These are phyloP conservation scores for Alternaria metachromatica DNA, from an alignment of 2,329 filamentous ascomycete species.

Conservation along the genomic window DNA sequence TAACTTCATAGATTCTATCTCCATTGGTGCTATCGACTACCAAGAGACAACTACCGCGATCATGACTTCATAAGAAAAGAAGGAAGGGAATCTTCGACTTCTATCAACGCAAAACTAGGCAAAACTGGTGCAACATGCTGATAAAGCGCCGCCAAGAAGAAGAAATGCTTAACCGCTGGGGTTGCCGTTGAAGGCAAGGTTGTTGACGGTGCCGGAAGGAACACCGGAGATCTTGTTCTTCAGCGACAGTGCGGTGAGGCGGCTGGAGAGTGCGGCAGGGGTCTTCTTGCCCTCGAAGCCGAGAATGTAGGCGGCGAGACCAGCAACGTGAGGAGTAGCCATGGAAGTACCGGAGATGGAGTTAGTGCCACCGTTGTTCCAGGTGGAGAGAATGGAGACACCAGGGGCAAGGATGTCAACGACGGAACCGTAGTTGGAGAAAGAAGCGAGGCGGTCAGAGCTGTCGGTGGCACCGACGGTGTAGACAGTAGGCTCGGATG, in stretches of 20 bases:
- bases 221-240: conserved; percentile 53
- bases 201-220: conserved; percentile 57
- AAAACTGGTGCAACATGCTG: not conserved
- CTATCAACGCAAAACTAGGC: not conserved
- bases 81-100: conserved; percentile 2
- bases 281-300: conserved; percentile 53
- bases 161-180: conserved; percentile 22
- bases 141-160: not conserved
- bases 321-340: conserved; percentile 73
- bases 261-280: conserved; percentile 57
- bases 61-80: conserved; percentile 12
- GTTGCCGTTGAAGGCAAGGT: conserved; percentile 63
- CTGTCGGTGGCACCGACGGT: conserved; percentile 51
- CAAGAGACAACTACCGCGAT: conserved; percentile 1
- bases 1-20: conserved; percentile 1
- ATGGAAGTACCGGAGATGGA: conserved; percentile 69
- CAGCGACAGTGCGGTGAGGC: conserved; percentile 54
- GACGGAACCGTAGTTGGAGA: conserved; percentile 49
- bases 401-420: conserved; percentile 52
- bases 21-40: not conserved
- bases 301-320: conserved; percentile 74
- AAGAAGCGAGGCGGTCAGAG: conserved; percentile 44
- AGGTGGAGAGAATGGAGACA: conserved; percentile 57
- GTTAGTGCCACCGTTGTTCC: conserved; percentile 51
- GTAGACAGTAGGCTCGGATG: conserved; percentile 47